Evolutionary conservation across 768 basidiomycete species (phyloP).

Genomic region (Leccinum longicurvipes): DNA sequence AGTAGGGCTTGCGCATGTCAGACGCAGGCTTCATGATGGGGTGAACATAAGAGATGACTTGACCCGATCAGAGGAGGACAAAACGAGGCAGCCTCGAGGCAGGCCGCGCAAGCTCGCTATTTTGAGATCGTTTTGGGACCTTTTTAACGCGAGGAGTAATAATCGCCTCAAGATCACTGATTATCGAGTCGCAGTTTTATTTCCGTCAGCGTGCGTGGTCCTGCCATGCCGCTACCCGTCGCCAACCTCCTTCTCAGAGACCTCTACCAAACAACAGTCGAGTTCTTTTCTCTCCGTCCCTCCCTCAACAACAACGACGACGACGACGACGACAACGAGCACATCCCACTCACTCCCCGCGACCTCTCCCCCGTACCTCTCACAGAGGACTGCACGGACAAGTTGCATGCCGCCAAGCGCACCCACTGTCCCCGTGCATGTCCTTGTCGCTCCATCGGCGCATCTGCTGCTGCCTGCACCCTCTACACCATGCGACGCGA

Average conservation of each 20-base stretch:
- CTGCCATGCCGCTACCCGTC: conserved; percentile 41
- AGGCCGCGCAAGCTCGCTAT: conserved; percentile 19
- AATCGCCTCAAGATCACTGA: conserved; percentile 30
- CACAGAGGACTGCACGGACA: conserved; percentile 42
- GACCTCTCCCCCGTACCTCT: conserved; percentile 39
- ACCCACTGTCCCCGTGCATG: conserved; percentile 31
- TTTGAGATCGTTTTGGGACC: too few relatives aligned
- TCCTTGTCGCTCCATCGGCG: conserved; percentile 31
- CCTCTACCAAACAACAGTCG: conserved; percentile 55
- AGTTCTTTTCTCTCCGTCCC: conserved; percentile 51
- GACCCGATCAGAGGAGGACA: neutral
- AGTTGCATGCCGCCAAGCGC: conserved; percentile 36
- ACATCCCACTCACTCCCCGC: conserved; percentile 27
- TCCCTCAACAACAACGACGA: conserved; percentile 29
- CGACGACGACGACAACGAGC: conserved; percentile 24
- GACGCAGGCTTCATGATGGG: conserved; percentile 41
- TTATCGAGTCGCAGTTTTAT: conserved; percentile 31
- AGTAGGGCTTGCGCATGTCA: conserved; percentile 72
- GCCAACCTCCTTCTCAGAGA: conserved; percentile 45
- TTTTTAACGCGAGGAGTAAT: neutral
- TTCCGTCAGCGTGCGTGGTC: conserved; percentile 30
- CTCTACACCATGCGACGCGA: conserved; percentile 47
- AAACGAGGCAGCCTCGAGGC: conserved; percentile 19
- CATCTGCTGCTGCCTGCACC: conserved; percentile 43
- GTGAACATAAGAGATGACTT: neutral